These are phyloP conservation scores for Saturnispora besseyi DNA, from an alignment of 805 yeast genomes.

Conservation along the genomic window DNA sequence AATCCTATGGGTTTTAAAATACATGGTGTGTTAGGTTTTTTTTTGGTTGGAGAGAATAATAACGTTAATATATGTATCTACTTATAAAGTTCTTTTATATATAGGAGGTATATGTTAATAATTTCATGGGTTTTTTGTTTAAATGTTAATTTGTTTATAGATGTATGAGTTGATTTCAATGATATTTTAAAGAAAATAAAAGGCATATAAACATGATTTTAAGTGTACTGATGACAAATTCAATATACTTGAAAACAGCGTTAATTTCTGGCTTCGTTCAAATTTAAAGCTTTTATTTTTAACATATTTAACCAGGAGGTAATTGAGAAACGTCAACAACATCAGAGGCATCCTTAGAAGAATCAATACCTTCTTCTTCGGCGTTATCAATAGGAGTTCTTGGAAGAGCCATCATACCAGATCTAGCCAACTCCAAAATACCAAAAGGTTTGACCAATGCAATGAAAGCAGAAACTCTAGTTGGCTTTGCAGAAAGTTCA, in stretches of 20 bases:
- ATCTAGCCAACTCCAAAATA: constrained; percentile 88
- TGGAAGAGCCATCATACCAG: constrained; percentile 98
- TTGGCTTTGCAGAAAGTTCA: constrained; percentile 90
- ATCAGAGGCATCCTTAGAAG: constrained; percentile 48
- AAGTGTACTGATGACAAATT: not conserved
- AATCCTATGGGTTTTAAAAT: not conserved
- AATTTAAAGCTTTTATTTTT: constrained; percentile 14
- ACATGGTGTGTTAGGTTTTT: not conserved
- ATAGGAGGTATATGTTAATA: not conserved
- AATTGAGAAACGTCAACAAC: constrained; percentile 80
- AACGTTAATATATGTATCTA: no score
- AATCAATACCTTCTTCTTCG: constrained; percentile 38
- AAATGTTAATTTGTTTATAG: not conserved
- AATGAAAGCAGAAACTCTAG: constrained; percentile 77
- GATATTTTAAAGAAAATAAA: no score
- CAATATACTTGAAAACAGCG: not conserved
- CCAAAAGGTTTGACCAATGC: constrained; percentile 93
- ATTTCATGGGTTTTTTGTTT: not conserved
- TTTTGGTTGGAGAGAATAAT: not conserved
- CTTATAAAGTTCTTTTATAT: no score
- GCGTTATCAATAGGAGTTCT: constrained; percentile 74
- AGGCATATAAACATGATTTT: not conserved
- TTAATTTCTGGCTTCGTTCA: not conserved
- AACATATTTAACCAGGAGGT: constrained; percentile 80
- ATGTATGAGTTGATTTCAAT: no score